phyloP scores from a whole-genome alignment of 2,329 filamentous ascomycete species.

The Bipolaris gigantea region DNA sequence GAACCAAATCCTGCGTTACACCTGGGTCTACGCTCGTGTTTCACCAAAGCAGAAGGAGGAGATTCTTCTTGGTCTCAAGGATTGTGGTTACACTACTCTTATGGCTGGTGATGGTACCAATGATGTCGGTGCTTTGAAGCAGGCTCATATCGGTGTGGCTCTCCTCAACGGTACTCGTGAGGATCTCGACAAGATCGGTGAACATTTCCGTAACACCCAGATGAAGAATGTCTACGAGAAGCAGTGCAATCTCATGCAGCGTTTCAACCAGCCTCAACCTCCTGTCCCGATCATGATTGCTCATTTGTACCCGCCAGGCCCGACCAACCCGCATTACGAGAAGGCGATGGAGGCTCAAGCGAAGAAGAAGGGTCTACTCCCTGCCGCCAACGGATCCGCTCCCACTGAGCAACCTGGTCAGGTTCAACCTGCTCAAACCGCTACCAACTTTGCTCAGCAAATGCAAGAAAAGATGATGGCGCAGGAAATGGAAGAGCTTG shows the following conservation, averaged over 20 bases:
- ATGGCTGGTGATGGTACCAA: constrained; percentile 99
- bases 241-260: constrained; percentile 85
- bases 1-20: constrained; percentile 76
- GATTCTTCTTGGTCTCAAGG: constrained; percentile 93
- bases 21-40: constrained; percentile 97
- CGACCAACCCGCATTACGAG: constrained; percentile 88
- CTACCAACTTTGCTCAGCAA: constrained; percentile 72
- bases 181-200: constrained; percentile 86
- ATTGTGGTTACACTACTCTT: constrained; percentile 94
- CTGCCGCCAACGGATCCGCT: constrained; percentile 49
- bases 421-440: constrained; percentile 59
- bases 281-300: constrained; percentile 91
- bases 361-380: constrained; percentile 69
- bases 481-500: constrained; percentile 69
- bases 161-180: constrained; percentile 92
- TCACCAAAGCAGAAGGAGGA: constrained; percentile 99
- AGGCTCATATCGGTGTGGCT: constrained; percentile 95
- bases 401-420: constrained; percentile 53
- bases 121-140: constrained; percentile 95
- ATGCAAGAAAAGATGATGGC: constrained; percentile 82
- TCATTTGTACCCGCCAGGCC: constrained; percentile 89
- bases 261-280: constrained; percentile 92
- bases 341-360: constrained; percentile 89
- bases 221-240: constrained; percentile 99
- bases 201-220: constrained; percentile 90